Conservation (phyloP, 345 rosid species). For the Nephelium lappaceum region DNA sequence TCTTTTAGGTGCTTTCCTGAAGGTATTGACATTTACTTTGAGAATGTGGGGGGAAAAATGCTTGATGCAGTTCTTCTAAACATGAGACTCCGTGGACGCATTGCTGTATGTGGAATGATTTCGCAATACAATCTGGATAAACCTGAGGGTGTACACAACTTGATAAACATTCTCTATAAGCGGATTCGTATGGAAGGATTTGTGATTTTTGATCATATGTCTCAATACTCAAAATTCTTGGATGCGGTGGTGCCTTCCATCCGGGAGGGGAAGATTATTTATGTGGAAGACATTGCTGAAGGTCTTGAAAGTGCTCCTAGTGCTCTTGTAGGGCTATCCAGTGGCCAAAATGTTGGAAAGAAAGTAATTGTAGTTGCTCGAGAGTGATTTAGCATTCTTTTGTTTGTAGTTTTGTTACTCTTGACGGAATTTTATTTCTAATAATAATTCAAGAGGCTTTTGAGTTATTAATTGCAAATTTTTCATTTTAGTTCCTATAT, state of each 20-base stretch:
- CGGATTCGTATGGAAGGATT: conserved; percentile 49
- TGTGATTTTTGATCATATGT: conserved; percentile 29
- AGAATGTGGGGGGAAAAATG: conserved; percentile 71
- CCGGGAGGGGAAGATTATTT: conserved; percentile 48
- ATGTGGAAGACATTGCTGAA: conserved; percentile 51
- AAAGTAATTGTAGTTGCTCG: no score
- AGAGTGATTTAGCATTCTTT: no score
- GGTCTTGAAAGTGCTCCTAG: conserved; percentile 56
- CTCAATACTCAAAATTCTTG: conserved; percentile 40
- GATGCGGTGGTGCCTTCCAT: conserved; percentile 46
- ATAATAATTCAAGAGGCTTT: no score
- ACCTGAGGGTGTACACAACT: conserved; percentile 34
- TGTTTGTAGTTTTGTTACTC: no score
- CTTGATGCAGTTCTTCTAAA: conserved; percentile 59
- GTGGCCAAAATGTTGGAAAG: no score
- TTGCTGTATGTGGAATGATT: conserved; percentile 51
- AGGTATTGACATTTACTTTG: conserved; percentile 66
- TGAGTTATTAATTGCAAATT: no score
- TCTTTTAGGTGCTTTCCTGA: conserved; percentile 52
- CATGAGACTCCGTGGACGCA: conserved; percentile 59
- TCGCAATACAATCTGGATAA: conserved; percentile 32
- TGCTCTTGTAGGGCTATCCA: conserved; percentile 48
- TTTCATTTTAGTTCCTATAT: no score
- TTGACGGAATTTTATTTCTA: no score
- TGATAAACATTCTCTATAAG: conserved; percentile 24